phyloP scores from a whole-genome alignment of 768 basidiomycete species.

The Pleurotus tuoliensis region DNA sequence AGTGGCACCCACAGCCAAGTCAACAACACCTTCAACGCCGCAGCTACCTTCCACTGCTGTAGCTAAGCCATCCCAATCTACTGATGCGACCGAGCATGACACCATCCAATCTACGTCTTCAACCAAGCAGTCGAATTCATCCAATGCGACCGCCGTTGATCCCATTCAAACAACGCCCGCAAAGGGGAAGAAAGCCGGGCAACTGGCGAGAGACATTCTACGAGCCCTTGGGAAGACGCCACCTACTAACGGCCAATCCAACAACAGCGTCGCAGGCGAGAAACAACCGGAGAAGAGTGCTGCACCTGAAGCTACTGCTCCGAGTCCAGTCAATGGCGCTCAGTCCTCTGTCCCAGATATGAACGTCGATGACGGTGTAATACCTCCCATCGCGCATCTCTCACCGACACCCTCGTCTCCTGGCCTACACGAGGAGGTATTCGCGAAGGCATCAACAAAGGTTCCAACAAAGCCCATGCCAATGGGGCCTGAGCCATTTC shows the following conservation, averaged over 20 bases:
- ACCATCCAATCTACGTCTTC: too few relatives aligned
- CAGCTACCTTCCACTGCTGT: not conserved
- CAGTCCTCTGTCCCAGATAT: not conserved
- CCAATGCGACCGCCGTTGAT: too few relatives aligned
- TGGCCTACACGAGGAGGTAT: too few relatives aligned
- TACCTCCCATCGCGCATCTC: not conserved
- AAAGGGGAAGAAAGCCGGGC: constrained; percentile 41
- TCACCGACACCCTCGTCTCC: not conserved
- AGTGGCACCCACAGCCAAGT: not conserved
- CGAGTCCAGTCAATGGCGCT: not conserved
- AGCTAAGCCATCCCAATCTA: too few relatives aligned
- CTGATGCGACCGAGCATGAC: too few relatives aligned
- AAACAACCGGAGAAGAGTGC: not conserved
- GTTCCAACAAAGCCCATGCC: too few relatives aligned
- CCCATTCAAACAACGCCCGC: constrained; percentile 18
- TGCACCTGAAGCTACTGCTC: not conserved
- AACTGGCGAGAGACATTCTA: constrained; percentile 54
- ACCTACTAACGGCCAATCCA: not conserved
- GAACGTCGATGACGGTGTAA: not conserved
- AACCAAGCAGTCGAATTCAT: too few relatives aligned
- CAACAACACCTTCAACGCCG: not conserved
- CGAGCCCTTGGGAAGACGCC: constrained; percentile 38
- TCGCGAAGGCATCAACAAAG: too few relatives aligned
- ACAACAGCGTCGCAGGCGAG: not conserved
- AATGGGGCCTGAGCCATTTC: not conserved